Conservation (phyloP, 805 yeast species). For the Saccharomyces jurei region DNA sequence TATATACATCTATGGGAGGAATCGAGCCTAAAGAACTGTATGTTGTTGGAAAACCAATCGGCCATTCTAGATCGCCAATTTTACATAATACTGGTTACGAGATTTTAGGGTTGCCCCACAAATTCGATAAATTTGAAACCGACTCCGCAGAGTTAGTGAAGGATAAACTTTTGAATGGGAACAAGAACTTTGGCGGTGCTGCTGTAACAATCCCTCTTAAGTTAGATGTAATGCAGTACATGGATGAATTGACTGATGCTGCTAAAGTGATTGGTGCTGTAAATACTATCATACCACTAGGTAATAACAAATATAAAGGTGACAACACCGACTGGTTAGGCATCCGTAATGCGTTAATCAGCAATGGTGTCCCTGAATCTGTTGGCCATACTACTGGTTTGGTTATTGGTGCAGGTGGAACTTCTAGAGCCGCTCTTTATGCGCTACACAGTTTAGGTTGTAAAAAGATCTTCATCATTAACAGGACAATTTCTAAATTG, state of each 20-base stretch:
- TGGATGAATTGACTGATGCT: constrained; percentile 61
- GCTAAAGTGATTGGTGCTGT: constrained; percentile 88
- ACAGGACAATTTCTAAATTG: constrained; percentile 68
- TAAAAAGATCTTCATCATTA: constrained; percentile 62
- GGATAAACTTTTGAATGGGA: constrained; percentile 38
- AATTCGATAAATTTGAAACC: constrained; percentile 62
- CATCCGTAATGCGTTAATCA: constrained; percentile 56
- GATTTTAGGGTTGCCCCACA: constrained; percentile 69
- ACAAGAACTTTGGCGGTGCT: constrained; percentile 72
- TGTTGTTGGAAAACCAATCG: constrained; percentile 74
- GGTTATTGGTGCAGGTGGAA: constrained; percentile 95
- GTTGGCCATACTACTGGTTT: constrained; percentile 47
- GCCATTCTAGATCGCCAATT: constrained; percentile 83
- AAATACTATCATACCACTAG: constrained; percentile 65
- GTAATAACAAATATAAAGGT: constrained; percentile 50
- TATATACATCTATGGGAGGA: constrained; percentile 56
- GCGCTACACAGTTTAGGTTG: constrained; percentile 80
- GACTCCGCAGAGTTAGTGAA: constrained; percentile 50
- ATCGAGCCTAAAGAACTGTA: constrained; percentile 49
- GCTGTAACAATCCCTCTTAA: constrained; percentile 94
- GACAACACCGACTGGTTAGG: constrained; percentile 97
- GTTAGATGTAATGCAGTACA: constrained; percentile 62
- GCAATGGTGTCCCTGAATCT: constrained; percentile 50
- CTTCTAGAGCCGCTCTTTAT: constrained; percentile 88
- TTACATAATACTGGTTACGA: constrained; percentile 76